These are phyloP conservation scores for Talaromyces albobiverticillius DNA, from an alignment of 2,329 filamentous ascomycete species.

Conservation along the genomic window DNA sequence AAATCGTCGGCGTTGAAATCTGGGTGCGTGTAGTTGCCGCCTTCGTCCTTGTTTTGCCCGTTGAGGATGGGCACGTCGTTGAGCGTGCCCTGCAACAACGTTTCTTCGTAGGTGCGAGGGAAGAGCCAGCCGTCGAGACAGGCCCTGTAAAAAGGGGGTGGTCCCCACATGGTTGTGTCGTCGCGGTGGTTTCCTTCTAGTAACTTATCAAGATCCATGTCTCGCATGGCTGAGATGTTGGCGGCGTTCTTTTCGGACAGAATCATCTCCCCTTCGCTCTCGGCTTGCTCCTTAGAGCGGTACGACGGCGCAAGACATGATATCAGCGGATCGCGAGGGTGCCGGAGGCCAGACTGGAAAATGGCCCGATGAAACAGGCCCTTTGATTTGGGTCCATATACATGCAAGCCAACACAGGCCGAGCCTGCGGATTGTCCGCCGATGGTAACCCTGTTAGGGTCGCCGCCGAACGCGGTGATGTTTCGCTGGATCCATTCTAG, in stretches of 20 bases:
- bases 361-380: background rate
- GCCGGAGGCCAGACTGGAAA: background rate
- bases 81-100: background rate
- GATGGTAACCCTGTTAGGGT: conserved; percentile 22
- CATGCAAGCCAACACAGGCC: conserved; percentile 4
- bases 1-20: background rate
- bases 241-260: background rate
- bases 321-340: background rate
- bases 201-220: background rate
- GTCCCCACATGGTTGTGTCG: background rate
- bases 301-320: background rate
- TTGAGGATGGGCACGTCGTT: background rate
- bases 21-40: background rate
- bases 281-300: background rate
- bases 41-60: background rate
- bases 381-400: background rate
- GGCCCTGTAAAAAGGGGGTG: background rate
- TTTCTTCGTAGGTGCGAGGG: background rate
- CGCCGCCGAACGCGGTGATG: conserved; percentile 27
- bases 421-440: conserved; percentile 27
- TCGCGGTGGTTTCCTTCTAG: background rate
- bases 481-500: conserved; percentile 24
- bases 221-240: background rate
- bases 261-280: background rate
- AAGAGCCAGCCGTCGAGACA: background rate